These are phyloP conservation scores for Gamarada debralockiae DNA, from an alignment of 495 filamentous ascomycete species.

Conservation along the genomic window DNA sequence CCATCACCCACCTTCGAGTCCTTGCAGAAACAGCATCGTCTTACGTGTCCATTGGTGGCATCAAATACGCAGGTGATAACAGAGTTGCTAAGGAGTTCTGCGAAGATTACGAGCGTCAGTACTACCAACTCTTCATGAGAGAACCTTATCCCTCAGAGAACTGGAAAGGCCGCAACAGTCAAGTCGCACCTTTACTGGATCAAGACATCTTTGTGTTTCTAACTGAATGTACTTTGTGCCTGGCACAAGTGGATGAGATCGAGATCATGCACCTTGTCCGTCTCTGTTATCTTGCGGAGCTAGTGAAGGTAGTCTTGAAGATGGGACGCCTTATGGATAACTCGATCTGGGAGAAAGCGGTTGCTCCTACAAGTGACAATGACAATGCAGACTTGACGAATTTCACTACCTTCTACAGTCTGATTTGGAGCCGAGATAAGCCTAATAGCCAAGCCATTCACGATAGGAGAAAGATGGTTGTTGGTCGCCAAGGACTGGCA, in stretches of 20 bases:
- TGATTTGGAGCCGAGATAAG: background rate
- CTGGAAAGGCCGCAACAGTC: background rate
- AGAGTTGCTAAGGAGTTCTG: conserved; percentile 64
- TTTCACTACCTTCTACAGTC: background rate
- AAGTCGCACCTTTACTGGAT: conserved; percentile 53
- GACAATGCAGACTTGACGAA: too few relatives aligned
- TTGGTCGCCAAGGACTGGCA: conserved; percentile 7
- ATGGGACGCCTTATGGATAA: conserved; percentile 5
- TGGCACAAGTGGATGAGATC: conserved; percentile 67
- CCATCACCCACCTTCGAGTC: conserved; percentile 84
- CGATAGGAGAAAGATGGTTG: background rate
- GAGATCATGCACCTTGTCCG: conserved; percentile 80
- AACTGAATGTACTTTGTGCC: conserved; percentile 63
- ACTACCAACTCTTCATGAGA: conserved; percentile 64
- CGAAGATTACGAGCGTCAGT: conserved; percentile 65
- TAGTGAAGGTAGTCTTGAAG: conserved; percentile 64
- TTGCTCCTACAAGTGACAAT: background rate
- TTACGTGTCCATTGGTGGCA: conserved; percentile 73
- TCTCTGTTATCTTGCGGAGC: conserved; percentile 88
- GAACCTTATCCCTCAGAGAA: conserved; percentile 2
- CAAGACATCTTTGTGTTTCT: conserved; percentile 87
- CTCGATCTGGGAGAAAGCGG: background rate
- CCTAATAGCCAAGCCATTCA: background rate
- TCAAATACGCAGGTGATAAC: conserved; percentile 55
- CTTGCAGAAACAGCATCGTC: conserved; percentile 83